Evolutionary conservation across 1,284 basidiomycete species (phyloP).

Genomic region (Spongiforma sp.): DNA sequence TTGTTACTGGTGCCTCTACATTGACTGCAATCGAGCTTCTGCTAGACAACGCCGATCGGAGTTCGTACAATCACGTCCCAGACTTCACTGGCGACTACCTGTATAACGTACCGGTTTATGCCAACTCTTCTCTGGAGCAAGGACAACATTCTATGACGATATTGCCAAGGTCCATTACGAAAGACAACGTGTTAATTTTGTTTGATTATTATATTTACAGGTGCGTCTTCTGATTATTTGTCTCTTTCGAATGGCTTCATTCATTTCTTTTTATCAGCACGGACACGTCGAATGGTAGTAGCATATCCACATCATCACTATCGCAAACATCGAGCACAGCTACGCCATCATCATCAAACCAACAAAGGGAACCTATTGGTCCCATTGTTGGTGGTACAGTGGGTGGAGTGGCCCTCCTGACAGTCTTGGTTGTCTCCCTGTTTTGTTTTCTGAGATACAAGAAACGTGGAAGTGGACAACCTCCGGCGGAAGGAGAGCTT

Average conservation of each 20-base stretch:
- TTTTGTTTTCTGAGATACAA: neutral
- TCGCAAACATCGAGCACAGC: no score
- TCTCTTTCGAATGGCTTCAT: no score
- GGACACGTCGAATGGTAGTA: no score
- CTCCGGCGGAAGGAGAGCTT: no score
- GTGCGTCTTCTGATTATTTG: conserved; percentile 3
- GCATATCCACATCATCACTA: no score
- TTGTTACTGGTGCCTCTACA: neutral
- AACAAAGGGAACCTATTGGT: no score
- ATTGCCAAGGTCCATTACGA: neutral
- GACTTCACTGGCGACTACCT: neutral
- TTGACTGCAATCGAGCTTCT: conserved; percentile 10
- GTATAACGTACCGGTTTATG: conserved; percentile 20
- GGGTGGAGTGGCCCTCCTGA: neutral
- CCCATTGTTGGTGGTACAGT: neutral
- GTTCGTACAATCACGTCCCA: neutral
- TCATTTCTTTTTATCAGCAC: no score
- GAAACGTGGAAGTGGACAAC: no score
- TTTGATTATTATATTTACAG: conserved; percentile 25
- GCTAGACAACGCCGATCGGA: conserved; percentile 3
- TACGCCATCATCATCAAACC: neutral
- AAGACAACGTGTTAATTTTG: conserved; percentile 7
- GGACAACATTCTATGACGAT: conserved; percentile 18
- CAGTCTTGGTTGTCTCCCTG: neutral
- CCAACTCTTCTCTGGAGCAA: conserved; percentile 8